Evolutionary conservation across 1,284 basidiomycete species (phyloP).

Genomic region (Moesziomyces sp.): DNA sequence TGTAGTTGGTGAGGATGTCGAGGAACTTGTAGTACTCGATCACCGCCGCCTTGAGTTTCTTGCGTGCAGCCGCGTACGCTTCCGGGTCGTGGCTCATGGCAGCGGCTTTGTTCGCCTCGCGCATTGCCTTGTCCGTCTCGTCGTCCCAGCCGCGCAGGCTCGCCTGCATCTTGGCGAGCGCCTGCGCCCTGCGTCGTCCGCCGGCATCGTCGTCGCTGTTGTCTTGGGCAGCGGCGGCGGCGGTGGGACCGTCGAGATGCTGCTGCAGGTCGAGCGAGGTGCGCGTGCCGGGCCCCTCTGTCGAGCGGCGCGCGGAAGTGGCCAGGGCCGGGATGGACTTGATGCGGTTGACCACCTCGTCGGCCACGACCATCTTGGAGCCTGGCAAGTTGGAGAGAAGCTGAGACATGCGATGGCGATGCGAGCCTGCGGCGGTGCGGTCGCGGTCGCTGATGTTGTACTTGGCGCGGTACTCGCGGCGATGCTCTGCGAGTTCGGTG

Average conservation of each 20-base stretch:
- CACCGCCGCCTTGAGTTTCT: conserved; percentile 82
- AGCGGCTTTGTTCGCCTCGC: conserved; percentile 55
- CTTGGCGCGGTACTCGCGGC: conserved; percentile 55
- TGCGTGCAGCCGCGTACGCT: conserved; percentile 83
- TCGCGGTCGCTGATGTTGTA: conserved; percentile 32
- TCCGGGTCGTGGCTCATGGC: conserved; percentile 75
- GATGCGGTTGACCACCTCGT: conserved; percentile 15
- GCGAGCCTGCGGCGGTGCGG: conserved; percentile 1
- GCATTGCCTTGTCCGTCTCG: conserved; percentile 42
- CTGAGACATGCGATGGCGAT: conserved; percentile 26
- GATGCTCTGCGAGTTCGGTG: conserved; percentile 61
- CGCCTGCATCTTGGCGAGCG: conserved; percentile 53
- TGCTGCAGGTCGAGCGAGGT: conserved; percentile 11
- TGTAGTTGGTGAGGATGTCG: conserved; percentile 83
- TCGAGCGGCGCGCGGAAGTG: background rate
- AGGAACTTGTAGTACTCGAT: conserved; percentile 82
- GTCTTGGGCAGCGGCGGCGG: conserved; percentile 5
- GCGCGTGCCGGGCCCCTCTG: background rate
- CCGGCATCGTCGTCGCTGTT: conserved; percentile 54
- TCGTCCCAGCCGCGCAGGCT: conserved; percentile 43
- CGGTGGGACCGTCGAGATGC: conserved; percentile 7
- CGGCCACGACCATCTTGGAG: conserved; percentile 5
- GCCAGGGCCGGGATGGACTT: conserved; percentile 11
- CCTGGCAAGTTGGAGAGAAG: conserved; percentile 33
- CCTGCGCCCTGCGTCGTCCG: conserved; percentile 51